Evolutionary conservation across 2,329 filamentous ascomycete species (phyloP), one percentile per base, ranked within the genome.

Genomic region (Chalaropsis thielavioides): DNA sequence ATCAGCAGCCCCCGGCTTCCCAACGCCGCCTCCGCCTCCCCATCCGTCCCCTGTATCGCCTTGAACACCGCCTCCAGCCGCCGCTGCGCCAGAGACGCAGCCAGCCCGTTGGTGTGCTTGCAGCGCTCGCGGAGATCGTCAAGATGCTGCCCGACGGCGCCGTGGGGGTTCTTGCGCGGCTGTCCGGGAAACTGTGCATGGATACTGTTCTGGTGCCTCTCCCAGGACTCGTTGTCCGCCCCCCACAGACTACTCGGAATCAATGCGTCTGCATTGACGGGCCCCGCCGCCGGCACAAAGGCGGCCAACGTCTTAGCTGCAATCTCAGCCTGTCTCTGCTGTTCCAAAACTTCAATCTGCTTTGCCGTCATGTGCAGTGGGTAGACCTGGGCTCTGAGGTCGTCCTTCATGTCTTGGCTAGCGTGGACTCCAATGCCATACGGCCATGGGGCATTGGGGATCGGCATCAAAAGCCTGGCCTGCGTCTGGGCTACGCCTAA

Each of bases 401-500:
- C 24, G 11, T 40, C 54, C 40, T 61, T 61, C 38, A 61, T 61
- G 10, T 61, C 31, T 22, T 41, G 38, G 15, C 67, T 64, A 19
- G 67, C 67, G n/a, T 35, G 17, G 27, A 63, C 56, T 22, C 61
- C 65, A 19, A 63, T 41, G 65, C 59, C 51, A 63, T 65, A 62
- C 68, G 60, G 66, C 68, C 67, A 67, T 68, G 69, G 63, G 69
- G 68, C 51, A 24, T 15, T 19, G 44, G 43, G 66, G 54, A 44
- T 64, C 31, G 66, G 68, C 38, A 63, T 66, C 31, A 38, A 69
- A 67, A 40, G 41, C 70, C 70, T 67, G 69, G 69, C 24, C 72
- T 31, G 5, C 3, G 24, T 6, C 24, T n/a, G 24, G 8, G 4
- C 27, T 31, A 6, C 27, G 3, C 27, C 51, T 17, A 27, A 38